Evolutionary conservation across 441 rosid species (phyloP).

Genomic region (Macaranga tanarius): DNA sequence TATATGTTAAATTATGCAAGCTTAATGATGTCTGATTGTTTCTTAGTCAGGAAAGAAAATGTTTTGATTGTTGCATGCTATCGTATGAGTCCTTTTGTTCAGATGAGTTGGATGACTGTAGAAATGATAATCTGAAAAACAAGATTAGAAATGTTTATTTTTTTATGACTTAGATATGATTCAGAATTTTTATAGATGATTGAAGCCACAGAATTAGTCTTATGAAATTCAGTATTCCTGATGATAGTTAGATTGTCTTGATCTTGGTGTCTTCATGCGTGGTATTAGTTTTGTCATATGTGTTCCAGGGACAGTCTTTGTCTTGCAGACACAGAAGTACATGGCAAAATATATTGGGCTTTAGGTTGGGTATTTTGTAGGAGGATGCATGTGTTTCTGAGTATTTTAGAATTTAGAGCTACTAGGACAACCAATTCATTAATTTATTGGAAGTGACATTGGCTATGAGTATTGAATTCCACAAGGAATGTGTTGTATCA

Average conservation of each 20-base stretch:
- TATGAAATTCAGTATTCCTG: not conserved
- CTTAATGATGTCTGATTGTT: not conserved
- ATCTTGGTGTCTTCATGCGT: not conserved
- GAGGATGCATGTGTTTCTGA: not conserved
- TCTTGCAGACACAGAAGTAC: too few relatives aligned
- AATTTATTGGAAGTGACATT: not conserved
- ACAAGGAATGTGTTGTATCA: too few relatives aligned
- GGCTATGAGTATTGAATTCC: too few relatives aligned
- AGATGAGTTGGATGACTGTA: not conserved
- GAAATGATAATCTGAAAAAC: not conserved
- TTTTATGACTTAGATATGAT: not conserved
- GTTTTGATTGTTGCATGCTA: not conserved
- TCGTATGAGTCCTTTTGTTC: not conserved
- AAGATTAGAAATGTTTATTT: not conserved
- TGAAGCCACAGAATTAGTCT: not conserved
- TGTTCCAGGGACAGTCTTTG: not conserved
- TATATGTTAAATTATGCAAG: not conserved
- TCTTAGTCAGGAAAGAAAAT: not conserved
- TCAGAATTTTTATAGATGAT: not conserved
- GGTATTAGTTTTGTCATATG: not conserved
- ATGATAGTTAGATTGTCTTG: not conserved
- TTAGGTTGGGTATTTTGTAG: not conserved
- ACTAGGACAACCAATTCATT: not conserved
- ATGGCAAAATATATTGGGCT: too few relatives aligned
- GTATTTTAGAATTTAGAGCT: not conserved